phyloP scores from a whole-genome alignment of 2,329 filamentous ascomycete genomes.

The Drechslerella stenobrocha region DNA sequence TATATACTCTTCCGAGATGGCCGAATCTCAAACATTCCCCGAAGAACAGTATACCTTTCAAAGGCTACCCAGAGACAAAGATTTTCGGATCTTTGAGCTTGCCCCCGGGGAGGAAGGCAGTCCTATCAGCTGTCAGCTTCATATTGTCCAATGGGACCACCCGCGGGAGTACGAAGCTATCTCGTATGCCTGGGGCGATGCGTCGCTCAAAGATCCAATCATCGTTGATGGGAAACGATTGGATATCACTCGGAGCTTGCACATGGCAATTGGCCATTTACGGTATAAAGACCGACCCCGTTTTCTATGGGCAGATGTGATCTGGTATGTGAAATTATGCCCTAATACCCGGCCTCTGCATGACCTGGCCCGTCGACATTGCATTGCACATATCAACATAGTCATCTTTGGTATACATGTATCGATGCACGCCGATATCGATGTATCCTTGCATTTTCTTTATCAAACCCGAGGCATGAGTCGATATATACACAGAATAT shows the following conservation, averaged over 20 bases:
- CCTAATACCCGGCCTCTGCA: too few relatives aligned
- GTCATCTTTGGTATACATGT: too few relatives aligned
- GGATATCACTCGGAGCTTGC: conserved; percentile 49
- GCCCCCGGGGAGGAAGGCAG: conserved; percentile 43
- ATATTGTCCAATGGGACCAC: conserved; percentile 43
- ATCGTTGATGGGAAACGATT: conserved; percentile 47
- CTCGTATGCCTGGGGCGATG: conserved; percentile 53
- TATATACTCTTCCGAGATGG: not conserved
- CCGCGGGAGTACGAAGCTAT: conserved; percentile 51
- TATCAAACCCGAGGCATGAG: not conserved
- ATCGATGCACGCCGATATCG: too few relatives aligned
- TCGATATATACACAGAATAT: not conserved
- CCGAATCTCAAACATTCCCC: not conserved
- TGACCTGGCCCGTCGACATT: too few relatives aligned
- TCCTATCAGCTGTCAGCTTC: conserved; percentile 45
- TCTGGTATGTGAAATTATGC: conserved; percentile 32
- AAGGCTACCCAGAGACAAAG: conserved; percentile 31
- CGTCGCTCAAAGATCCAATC: conserved; percentile 28
- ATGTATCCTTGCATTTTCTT: too few relatives aligned
- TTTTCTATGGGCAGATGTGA: conserved; percentile 52
- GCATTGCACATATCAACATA: too few relatives aligned
- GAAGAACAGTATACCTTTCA: conserved; percentile 12
- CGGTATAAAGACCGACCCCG: conserved; percentile 39
- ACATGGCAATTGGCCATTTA: conserved; percentile 48
- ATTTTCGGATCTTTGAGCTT: conserved; percentile 50